Base-by-base conservation (phyloP, 345 rosid species). In the Schrenkiella parvula region DNA sequence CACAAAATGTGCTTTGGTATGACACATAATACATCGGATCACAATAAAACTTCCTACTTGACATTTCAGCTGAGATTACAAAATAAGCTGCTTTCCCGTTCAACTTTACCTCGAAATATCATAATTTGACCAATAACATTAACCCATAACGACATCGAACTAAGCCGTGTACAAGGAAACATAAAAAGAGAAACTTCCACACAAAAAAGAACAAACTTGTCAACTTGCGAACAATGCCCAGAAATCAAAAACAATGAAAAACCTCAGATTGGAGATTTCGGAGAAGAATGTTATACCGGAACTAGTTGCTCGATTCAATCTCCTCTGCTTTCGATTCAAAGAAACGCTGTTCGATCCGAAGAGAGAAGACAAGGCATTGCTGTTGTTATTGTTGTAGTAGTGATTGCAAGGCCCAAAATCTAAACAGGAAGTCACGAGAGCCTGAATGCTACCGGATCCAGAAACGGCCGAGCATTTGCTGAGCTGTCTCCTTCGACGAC, bases 371-470 rank as follows among this genome's bases (percentile, higher is more conserved):
- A 81, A 48, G n/a, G 81, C 84, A 79, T 67, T 68, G 70, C 2
- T 52, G 28, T 19, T 31, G 42, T 28, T 75, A 34, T 85, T 84
- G 82, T 66, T 74, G 75, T 70, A 69, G 52, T 76, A 86, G 28
- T 88, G 87, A 47, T 73, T 59, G 65, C 90, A 92, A 5, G 96
- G 93, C 78, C 87, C 89, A 54, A 86, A 84, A 38, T 89, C 85
- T 72, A 89, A 74, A 61, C 83, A 89, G 12, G 95, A 87, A 65
- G 72, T 75, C 79, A 86, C 77, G 8, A 86, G 73, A 25, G 83
- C 83, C 39, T 82, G 81, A 73, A 84, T 71, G 44, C 74, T 64
- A 37, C 29, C 61, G 80, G 89, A 83, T 85, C 85, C 85, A 31
- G 70, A 38, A 56, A 37, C 60, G 19, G 43, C 62, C 14, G 79